Evolutionary conservation across 768 basidiomycete species (phyloP).

Genomic region (Boletus edulis): DNA sequence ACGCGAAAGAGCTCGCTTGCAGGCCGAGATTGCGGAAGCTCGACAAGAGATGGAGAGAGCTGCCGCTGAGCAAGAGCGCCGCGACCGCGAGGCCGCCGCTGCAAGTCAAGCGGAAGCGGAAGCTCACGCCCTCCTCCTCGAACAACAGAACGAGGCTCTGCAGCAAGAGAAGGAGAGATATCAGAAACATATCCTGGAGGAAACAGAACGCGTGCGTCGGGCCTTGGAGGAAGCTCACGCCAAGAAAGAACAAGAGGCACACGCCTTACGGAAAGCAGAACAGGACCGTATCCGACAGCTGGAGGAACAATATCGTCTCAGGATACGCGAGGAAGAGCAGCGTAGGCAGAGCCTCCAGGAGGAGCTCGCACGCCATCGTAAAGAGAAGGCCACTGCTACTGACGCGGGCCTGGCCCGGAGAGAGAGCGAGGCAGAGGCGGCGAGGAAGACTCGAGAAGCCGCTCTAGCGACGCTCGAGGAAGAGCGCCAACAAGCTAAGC

Average conservation of each 20-base stretch:
- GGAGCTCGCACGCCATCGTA: conserved; percentile 24
- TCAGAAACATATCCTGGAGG: conserved; percentile 23
- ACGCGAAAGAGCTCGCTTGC: conserved; percentile 27
- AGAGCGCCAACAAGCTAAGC: conserved; percentile 23
- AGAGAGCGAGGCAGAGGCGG: conserved; percentile 22
- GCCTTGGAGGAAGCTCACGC: conserved; percentile 24
- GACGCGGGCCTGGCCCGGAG: conserved; percentile 16
- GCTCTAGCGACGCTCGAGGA: conserved; percentile 23
- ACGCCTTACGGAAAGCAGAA: conserved; percentile 18
- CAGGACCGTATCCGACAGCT: conserved; percentile 24
- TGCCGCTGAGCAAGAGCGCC: conserved; percentile 24
- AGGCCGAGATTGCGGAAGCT: conserved; percentile 28
- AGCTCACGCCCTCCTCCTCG: conserved; percentile 22
- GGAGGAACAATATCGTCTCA: conserved; percentile 28
- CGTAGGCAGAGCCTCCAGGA: conserved; percentile 24
- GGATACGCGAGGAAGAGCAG: conserved; percentile 29
- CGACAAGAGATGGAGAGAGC: conserved; percentile 25
- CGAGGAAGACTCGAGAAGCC: conserved; percentile 18
- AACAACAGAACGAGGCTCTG: conserved; percentile 21
- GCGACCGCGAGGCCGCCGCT: conserved; percentile 22
- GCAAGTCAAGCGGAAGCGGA: conserved; percentile 27
- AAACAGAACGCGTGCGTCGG: conserved; percentile 25
- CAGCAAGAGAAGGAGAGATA: conserved; percentile 26
- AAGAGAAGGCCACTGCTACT: conserved; percentile 12
- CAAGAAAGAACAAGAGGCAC: conserved; percentile 24